Evolutionary conservation across 1,284 basidiomycete genomes (phyloP), one percentile per base, ranked within the genome.

Genomic region (Ustilago cynodontis): DNA sequence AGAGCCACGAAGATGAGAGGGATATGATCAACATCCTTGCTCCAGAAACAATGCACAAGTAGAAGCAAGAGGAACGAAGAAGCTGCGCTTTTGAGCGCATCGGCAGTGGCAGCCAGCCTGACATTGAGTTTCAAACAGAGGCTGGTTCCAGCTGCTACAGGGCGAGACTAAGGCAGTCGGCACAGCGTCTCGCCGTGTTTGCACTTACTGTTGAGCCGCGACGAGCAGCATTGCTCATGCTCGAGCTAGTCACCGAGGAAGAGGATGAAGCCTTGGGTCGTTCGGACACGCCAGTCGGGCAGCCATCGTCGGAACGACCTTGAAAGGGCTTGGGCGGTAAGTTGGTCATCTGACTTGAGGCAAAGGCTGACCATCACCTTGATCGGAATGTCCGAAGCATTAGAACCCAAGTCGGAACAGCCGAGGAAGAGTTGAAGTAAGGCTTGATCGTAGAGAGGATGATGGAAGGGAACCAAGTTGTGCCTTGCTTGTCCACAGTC

Each of bases 201-300:
- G 57, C 62, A 70, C 68, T 70, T 70, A 70, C 68, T 65, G 61
- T 60, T 65, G 58, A 53, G 49, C 61, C 47, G 35, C 41, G 61
- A 56, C 37, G 2, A 4, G 50, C 18, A 14, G 24, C 2, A 8
- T 13, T n/a, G 28, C 29, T 43, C 28, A 33, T 6, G 7, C 14
- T 37, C 35, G 35, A 37, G 35, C 35, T 3, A 10, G 8, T 37
- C 8, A 10, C 3, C 14, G 35, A 37, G 35, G 35, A 37, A 16
- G 35, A 37, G 35, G 35, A 37, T 3, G 35, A 33, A 6, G 31
- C 31, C 11, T 33, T 33, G 31, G 31, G 5, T 33, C 31, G 31
- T 33, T 33, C 31, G 6, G 31, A 33, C 31, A 33, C 6, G 35
- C 35, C 14, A 16, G 35, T 10, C 14, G 35, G 35, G 3, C 3